phyloP scores from a whole-genome alignment of 2,329 filamentous ascomycete genomes.

The Hymenoscyphus repandus region DNA sequence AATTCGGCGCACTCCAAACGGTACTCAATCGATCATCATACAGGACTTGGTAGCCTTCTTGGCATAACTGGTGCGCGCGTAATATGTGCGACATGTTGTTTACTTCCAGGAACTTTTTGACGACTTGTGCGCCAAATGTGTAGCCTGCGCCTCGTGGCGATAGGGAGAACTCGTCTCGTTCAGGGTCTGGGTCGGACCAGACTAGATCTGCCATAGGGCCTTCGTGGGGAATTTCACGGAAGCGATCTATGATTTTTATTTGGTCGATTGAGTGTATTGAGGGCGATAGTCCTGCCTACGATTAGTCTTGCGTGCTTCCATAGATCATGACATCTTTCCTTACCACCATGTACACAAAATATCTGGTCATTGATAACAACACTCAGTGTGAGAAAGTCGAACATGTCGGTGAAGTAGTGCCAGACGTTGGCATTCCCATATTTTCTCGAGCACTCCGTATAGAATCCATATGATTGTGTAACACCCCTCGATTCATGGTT shows the following conservation, averaged over 20 bases:
- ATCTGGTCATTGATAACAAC: slow-evolving; percentile 99
- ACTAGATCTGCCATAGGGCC: slow-evolving; percentile 99
- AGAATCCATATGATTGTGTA: slow-evolving; percentile 98
- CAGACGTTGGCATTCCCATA: slow-evolving; percentile 98
- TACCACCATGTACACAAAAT: slow-evolving; percentile 93
- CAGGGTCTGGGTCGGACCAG: slow-evolving; percentile 97
- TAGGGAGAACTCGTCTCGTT: slow-evolving; percentile 93
- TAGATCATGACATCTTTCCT: slow-evolving; percentile 23
- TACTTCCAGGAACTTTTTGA: slow-evolving; percentile 95
- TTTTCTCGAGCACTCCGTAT: slow-evolving; percentile 95
- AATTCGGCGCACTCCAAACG: slow-evolving; percentile 93
- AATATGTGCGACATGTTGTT: slow-evolving; percentile 98
- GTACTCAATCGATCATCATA: slow-evolving; percentile 94
- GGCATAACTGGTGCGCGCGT: slow-evolving; percentile 95
- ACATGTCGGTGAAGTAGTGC: slow-evolving; percentile 99
- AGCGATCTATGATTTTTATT: slow-evolving; percentile 99
- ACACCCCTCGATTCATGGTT: slow-evolving; percentile 98
- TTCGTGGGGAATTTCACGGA: slow-evolving; percentile 97
- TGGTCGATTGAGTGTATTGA: slow-evolving; percentile 98
- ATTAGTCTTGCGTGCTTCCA: neutral
- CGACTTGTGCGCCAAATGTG: slow-evolving; percentile 95
- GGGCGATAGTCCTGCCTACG: slow-evolving; percentile 61
- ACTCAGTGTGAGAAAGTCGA: slow-evolving; percentile 93
- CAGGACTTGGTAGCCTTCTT: slow-evolving; percentile 94
- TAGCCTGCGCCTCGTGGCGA: slow-evolving; percentile 92